Evolutionary conservation across 768 basidiomycete genomes (phyloP).

Genomic region (Tulasnella sp.): DNA sequence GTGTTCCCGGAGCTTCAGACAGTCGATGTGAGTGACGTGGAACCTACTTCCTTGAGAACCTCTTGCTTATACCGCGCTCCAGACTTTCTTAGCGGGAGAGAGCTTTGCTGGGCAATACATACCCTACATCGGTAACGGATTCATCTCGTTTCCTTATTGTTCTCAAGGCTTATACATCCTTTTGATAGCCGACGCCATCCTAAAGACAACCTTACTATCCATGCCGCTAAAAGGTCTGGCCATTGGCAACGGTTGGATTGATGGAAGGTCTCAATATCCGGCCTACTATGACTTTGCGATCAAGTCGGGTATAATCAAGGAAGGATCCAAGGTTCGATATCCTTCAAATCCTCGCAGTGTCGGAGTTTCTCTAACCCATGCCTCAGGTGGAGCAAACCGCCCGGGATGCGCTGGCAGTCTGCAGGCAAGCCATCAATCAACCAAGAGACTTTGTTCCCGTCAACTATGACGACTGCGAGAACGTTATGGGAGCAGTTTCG

Average conservation of each 20-base stretch:
- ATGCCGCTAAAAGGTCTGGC: slow-evolving; percentile 66
- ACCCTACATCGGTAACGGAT: slow-evolving; percentile 70
- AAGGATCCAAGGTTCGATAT: slow-evolving; percentile 48
- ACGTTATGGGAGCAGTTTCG: slow-evolving; percentile 38
- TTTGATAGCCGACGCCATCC: slow-evolving; percentile 58
- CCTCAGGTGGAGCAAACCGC: slow-evolving; percentile 49
- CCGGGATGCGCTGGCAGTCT: slow-evolving; percentile 47
- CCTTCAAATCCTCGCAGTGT: background rate
- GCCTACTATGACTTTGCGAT: slow-evolving; percentile 80
- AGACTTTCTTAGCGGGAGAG: slow-evolving; percentile 96
- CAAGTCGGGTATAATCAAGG: slow-evolving; percentile 64
- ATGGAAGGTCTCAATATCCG: slow-evolving; percentile 76
- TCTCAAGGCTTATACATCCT: background rate
- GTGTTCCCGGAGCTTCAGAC: slow-evolving; percentile 81
- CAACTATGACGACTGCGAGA: slow-evolving; percentile 45
- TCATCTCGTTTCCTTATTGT: background rate
- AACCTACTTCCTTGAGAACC: background rate
- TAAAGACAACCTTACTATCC: slow-evolving; percentile 42
- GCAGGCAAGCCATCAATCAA: slow-evolving; percentile 31
- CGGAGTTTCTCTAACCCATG: slow-evolving; percentile 1
- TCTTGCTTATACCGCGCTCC: background rate
- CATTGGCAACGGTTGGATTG: slow-evolving; percentile 99
- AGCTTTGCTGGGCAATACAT: slow-evolving; percentile 97
- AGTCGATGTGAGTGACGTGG: slow-evolving; percentile 58
- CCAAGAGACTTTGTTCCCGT: slow-evolving; percentile 27